Base-by-base conservation (phyloP, 2,329 filamentous ascomycete species). In the Alternaria gansuensis region DNA sequence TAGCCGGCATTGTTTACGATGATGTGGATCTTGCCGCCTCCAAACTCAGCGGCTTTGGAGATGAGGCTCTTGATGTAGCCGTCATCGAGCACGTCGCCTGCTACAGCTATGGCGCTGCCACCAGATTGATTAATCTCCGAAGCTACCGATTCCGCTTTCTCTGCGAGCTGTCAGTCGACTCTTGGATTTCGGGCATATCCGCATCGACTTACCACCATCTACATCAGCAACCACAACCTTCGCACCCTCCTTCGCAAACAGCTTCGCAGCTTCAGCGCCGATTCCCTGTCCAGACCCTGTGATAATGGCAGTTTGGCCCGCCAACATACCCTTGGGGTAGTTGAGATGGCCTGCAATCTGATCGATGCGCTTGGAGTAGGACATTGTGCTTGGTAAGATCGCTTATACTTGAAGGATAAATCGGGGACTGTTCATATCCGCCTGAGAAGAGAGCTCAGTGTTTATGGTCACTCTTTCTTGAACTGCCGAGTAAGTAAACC, bases 1-100 rank as follows among this genome's bases (percentile, higher is more conserved):
- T 92, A 96, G 40, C 92, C 92, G 0, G 92, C 93, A 76, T 96
- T 96, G 79, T 96, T 96, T 59, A 96, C 90, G 56, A 96, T 89
- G 75, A 95, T 90, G 77, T 96, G 90, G 63, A 97, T 93, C 82
- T 96, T 96, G 72, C 92, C 92, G 64, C 85, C 82, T 58, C 93
- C 93, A 73, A 96, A 96, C 46, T 88, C 89, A 1, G 91, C 92
- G 0, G 92, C 85, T 72, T 88, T 86, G 73, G 88, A 82, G 26
- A 96, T 87, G n/a, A 96, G 85, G 9, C 83, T 80, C 60, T 87
- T 83, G 73, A 93, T 84, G 78, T 95, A 94, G 21, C 82, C 80
- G 45, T 86, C 82, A 73, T 91, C 84, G 23, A 92, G 84, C 73
- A 96, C 86, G 73, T 96, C 92, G 59, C 93, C 93, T 0, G 87